These are phyloP conservation scores for Jacaranda mimosifolia DNA, from an alignment of 257 asterid genomes.

Conservation along the genomic window DNA sequence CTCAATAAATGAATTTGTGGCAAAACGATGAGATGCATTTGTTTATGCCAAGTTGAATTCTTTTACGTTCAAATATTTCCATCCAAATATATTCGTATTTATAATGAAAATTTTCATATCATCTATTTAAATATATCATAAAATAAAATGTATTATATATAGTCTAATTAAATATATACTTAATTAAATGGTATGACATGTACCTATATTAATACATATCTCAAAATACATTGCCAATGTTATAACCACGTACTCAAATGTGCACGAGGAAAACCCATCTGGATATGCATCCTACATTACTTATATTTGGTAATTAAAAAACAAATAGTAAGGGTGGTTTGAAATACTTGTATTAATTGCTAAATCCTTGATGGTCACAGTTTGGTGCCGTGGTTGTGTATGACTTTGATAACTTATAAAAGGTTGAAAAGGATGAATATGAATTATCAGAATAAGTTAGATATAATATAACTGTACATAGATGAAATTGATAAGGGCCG, in stretches of 20 bases:
- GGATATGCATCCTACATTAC: too few relatives aligned
- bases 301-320: too few relatives aligned
- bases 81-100: too few relatives aligned
- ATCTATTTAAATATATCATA: too few relatives aligned
- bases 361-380: not conserved
- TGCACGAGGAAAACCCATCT: too few relatives aligned
- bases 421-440: not conserved
- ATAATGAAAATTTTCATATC: too few relatives aligned
- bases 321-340: too few relatives aligned
- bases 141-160: too few relatives aligned
- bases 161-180: too few relatives aligned
- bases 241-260: not conserved
- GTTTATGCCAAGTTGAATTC: not conserved
- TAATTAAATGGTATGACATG: too few relatives aligned
- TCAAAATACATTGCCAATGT: not conserved
- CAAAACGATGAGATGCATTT: not conserved
- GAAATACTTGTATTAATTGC: not conserved
- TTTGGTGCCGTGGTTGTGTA: slow-evolving; percentile 1
- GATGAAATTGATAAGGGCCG: slow-evolving; percentile 16
- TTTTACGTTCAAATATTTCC: not conserved
- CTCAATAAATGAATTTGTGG: too few relatives aligned
- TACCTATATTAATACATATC: too few relatives aligned
- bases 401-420: slow-evolving; percentile 8
- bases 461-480: not conserved
- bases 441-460: not conserved